phyloP scores from a whole-genome alignment of 2,329 filamentous ascomycete species.

The Penicillium rolfsii region DNA sequence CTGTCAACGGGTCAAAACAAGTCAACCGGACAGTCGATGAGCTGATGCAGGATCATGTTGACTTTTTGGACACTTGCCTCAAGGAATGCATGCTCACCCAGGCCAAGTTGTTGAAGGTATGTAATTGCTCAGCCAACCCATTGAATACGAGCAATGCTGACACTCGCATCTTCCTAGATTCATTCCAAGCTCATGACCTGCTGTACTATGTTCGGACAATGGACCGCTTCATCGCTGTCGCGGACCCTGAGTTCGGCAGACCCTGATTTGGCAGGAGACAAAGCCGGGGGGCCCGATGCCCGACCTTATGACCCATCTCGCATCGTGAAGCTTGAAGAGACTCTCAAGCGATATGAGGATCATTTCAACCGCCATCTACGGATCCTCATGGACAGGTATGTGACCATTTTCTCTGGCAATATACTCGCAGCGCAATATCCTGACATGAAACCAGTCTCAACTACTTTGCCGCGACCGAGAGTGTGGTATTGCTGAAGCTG shows the following conservation, averaged over 20 bases:
- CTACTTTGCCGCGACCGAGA: slow-evolving; percentile 96
- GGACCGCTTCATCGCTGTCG: slow-evolving; percentile 77
- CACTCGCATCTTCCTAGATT: slow-evolving; percentile 62
- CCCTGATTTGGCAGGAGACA: slow-evolving; percentile 64
- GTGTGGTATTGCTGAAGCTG: slow-evolving; percentile 86
- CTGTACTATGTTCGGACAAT: slow-evolving; percentile 90
- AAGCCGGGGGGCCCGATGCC: slow-evolving; percentile 35
- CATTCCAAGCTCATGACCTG: slow-evolving; percentile 97
- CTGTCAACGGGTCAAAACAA: slow-evolving; percentile 47
- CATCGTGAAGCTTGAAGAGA: slow-evolving; percentile 79
- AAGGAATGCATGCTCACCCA: slow-evolving; percentile 99
- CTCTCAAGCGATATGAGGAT: slow-evolving; percentile 86
- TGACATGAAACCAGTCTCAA: slow-evolving; percentile 60
- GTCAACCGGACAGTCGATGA: slow-evolving; percentile 88
- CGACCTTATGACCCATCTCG: slow-evolving; percentile 61
- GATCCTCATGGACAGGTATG: slow-evolving; percentile 80
- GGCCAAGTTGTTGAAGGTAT: slow-evolving; percentile 85
- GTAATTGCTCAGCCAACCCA: slow-evolving; percentile 26
- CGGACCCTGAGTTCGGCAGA: slow-evolving; percentile 83
- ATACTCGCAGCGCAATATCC: neutral
- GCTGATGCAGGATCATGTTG: slow-evolving; percentile 98
- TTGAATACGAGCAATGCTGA: slow-evolving; percentile 8
- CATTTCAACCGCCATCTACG: slow-evolving; percentile 92
- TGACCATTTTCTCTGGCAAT: neutral
- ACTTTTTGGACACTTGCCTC: slow-evolving; percentile 94